A percentile compares a stretch with the other conserved stretches of the same genome.
These are phyloP conservation scores for Cardiosporidium cionae DNA, from an alignment of 169 alveolate genomes.

Conservation along the genomic window DNA sequence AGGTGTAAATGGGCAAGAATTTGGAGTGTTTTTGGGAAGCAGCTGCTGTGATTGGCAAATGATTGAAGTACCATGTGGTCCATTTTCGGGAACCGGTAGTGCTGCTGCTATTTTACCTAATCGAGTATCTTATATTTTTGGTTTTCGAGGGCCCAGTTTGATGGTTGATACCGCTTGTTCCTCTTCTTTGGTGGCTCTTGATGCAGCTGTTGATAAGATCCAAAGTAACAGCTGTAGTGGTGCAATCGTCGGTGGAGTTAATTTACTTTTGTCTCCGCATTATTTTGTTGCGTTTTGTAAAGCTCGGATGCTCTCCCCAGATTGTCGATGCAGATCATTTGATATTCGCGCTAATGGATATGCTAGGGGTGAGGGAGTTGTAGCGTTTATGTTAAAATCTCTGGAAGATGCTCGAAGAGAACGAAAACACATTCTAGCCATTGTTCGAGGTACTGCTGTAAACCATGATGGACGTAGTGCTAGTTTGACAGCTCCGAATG, in stretches of 20 bases:
- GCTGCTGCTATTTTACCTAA: constrained; percentile 52
- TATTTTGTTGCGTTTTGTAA: constrained; percentile 47
- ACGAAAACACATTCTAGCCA: constrained; percentile 24
- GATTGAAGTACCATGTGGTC: constrained; percentile 23
- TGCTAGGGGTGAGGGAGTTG: constrained; percentile 65
- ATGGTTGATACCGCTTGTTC: constrained; percentile 68
- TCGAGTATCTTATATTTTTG: constrained; percentile 55
- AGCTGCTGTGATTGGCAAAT: constrained; percentile 49
- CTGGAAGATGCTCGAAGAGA: constrained; percentile 18
- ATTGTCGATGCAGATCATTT: constrained; percentile 56
- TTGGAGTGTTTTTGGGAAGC: constrained; percentile 49
- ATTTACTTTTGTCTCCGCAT: constrained; percentile 57
- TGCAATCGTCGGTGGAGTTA: constrained; percentile 60
- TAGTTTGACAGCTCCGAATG: constrained; percentile 55
- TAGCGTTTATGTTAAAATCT: constrained; percentile 36
- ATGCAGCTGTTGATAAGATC: constrained; percentile 43
- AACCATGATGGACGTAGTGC: constrained; percentile 58
- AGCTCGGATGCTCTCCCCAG: constrained; percentile 51
- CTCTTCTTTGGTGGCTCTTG: constrained; percentile 63
- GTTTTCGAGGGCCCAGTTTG: constrained; percentile 57
- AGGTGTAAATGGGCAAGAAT: constrained; percentile 22
- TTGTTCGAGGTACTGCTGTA: constrained; percentile 48
- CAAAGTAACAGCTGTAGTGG: constrained; percentile 39
- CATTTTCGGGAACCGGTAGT: constrained; percentile 32
- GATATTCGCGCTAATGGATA: constrained; percentile 60